Evolutionary conservation across 1,284 basidiomycete genomes (phyloP).

Genomic region (Apiotrichum montevideense): DNA sequence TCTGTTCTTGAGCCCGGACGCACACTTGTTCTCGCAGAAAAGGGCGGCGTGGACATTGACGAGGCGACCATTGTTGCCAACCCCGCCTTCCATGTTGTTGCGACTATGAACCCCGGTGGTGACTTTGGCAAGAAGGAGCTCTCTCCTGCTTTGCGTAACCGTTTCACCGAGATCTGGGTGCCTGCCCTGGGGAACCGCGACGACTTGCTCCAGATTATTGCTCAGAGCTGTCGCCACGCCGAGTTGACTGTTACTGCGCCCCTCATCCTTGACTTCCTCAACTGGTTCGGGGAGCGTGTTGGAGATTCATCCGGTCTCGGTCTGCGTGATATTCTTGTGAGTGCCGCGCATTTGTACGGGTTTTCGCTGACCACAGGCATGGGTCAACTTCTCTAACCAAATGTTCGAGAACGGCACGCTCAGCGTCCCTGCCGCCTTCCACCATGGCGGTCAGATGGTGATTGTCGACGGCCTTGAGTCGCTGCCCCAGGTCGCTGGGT

Average conservation of each 20-base stretch:
- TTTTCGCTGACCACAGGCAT: conserved; percentile 57
- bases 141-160: conserved; percentile 91
- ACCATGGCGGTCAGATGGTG: conserved; percentile 81
- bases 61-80: conserved; percentile 63
- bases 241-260: conserved; percentile 58
- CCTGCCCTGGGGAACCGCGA: conserved; percentile 70
- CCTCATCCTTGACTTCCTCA: conserved; percentile 68
- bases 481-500: conserved; percentile 57
- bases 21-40: conserved; percentile 87
- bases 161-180: conserved; percentile 99
- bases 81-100: conserved; percentile 76
- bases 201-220: conserved; percentile 77
- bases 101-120: conserved; percentile 99
- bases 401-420: conserved; percentile 49
- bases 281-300: conserved; percentile 67
- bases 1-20: conserved; percentile 89
- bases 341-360: conserved; percentile 30
- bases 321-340: conserved; percentile 81
- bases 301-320: conserved; percentile 60
- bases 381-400: conserved; percentile 82
- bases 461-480: conserved; percentile 77
- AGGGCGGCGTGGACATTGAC: conserved; percentile 68
- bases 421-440: conserved; percentile 58
- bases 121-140: conserved; percentile 99
- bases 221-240: conserved; percentile 62